Percentiles rank a stretch among this genome's conserved stretches.
Conservation (phyloP, 2,329 filamentous ascomycete species). For the Xylariales sp. region DNA sequence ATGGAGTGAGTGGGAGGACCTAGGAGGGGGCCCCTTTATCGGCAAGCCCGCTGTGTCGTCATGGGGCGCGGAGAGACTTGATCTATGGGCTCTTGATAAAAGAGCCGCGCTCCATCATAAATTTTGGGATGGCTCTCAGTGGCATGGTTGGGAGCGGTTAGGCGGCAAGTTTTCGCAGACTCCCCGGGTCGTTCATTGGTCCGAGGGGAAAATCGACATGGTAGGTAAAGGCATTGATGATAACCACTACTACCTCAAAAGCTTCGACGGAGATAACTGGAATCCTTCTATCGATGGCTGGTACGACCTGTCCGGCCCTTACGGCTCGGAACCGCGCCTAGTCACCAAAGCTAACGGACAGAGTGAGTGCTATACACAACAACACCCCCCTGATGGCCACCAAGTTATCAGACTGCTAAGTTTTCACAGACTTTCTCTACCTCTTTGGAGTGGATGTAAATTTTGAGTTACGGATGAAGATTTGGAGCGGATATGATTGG, state of each 20-base stretch:
- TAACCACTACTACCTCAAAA: slow-evolving; percentile 37
- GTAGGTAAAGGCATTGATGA: slow-evolving; percentile 36
- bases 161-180: slow-evolving; percentile 41
- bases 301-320: slow-evolving; percentile 37
- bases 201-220: slow-evolving; percentile 33
- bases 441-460: slow-evolving; percentile 37
- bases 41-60: slow-evolving; percentile 37
- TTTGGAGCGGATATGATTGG: slow-evolving; percentile 41
- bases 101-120: slow-evolving; percentile 34
- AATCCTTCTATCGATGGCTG: slow-evolving; percentile 34
- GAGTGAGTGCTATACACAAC: slow-evolving; percentile 28
- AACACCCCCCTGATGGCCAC: background rate
- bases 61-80: slow-evolving; percentile 38
- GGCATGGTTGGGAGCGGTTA: slow-evolving; percentile 37
- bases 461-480: slow-evolving; percentile 31
- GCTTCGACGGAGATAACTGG: slow-evolving; percentile 36
- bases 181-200: slow-evolving; percentile 39
- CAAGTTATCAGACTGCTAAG: slow-evolving; percentile 4
- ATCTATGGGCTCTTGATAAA: slow-evolving; percentile 39
- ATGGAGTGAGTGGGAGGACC: slow-evolving; percentile 41
- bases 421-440: slow-evolving; percentile 35
- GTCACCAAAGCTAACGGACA: slow-evolving; percentile 21
- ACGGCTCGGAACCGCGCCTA: slow-evolving; percentile 37
- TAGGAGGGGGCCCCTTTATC: slow-evolving; percentile 35
- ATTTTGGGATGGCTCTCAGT: slow-evolving; percentile 38